These are phyloP conservation scores for Zygotorulaspora florentina DNA, from an alignment of 805 yeast genomes.

Conservation along the genomic window DNA sequence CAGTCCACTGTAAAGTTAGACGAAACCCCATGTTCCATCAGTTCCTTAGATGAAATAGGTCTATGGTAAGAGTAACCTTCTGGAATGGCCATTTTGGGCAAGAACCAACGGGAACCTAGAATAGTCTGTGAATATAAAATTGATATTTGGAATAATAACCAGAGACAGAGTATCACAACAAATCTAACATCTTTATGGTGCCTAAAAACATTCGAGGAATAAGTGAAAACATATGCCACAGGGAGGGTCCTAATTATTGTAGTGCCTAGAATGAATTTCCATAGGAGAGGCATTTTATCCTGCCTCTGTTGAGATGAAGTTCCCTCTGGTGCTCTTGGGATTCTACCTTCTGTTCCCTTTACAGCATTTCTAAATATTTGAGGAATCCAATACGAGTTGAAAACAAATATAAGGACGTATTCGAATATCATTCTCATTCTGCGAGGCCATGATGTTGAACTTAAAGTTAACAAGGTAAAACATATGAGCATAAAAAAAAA, in stretches of 20 bases:
- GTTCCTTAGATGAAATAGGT: slow-evolving; percentile 25
- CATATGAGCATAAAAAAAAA: slow-evolving; percentile 51
- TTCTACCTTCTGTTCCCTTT: slow-evolving; percentile 30
- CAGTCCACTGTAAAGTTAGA: slow-evolving; percentile 62
- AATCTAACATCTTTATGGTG: slow-evolving; percentile 60
- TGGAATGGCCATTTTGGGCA: slow-evolving; percentile 72
- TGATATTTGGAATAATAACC: slow-evolving; percentile 59
- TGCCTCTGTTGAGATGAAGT: slow-evolving; percentile 21
- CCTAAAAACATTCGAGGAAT: slow-evolving; percentile 55
- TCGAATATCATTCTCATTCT: slow-evolving; percentile 54
- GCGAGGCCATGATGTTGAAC: slow-evolving; percentile 61
- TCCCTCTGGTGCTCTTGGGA: slow-evolving; percentile 17
- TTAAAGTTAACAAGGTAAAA: slow-evolving; percentile 53
- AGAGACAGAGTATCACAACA: slow-evolving; percentile 43
- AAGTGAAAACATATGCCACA: slow-evolving; percentile 53
- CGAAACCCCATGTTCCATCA: slow-evolving; percentile 33
- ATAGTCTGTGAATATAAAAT: slow-evolving; percentile 58
- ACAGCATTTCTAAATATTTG: slow-evolving; percentile 69
- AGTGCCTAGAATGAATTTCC: slow-evolving; percentile 74
- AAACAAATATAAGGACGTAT: slow-evolving; percentile 43
- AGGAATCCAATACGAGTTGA: slow-evolving; percentile 83
- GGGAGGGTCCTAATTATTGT: slow-evolving; percentile 63
- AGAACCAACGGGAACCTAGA: slow-evolving; percentile 78
- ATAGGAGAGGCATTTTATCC: slow-evolving; percentile 54
- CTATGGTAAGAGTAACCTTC: slow-evolving; percentile 76